Evolutionary conservation across 2,329 filamentous ascomycete genomes (phyloP).

Genomic region (Sclerotinia glacialis): DNA sequence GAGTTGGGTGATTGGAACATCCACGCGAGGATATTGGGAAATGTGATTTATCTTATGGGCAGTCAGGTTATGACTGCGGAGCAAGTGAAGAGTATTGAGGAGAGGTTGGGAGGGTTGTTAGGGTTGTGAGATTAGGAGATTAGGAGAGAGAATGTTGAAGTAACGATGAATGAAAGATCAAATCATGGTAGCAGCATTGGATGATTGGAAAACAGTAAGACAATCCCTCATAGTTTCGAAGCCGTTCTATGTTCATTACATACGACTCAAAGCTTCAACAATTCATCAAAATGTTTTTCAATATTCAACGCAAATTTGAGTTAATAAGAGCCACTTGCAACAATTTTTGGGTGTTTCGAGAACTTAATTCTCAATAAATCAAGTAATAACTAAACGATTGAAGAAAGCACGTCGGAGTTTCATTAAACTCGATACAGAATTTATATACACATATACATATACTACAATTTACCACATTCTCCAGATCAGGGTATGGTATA

Average conservation of each 20-base stretch:
- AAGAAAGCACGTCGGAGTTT: fast-evolving
- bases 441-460: too few species aligned
- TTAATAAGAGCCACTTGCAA: too few species aligned
- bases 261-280: too few species aligned
- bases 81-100: slow-evolving; percentile 33
- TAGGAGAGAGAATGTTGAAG: not conserved
- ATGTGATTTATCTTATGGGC: slow-evolving; percentile 59
- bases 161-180: not conserved
- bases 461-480: not conserved
- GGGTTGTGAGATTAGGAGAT: too few species aligned
- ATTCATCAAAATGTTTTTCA: too few species aligned
- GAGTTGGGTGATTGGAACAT: slow-evolving; percentile 42
- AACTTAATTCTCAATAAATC: not conserved
- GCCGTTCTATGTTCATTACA: not conserved
- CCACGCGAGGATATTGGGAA: slow-evolving; percentile 54
- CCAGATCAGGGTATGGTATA: not conserved
- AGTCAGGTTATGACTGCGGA: slow-evolving; percentile 45
- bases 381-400: not conserved
- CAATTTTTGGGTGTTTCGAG: not conserved
- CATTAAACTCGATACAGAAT: not conserved
- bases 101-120: slow-evolving; percentile 23
- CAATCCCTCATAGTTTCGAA: not conserved
- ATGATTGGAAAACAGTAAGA: too few species aligned
- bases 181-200: not conserved
- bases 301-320: too few species aligned